Base-by-base conservation (phyloP, 2,329 filamentous ascomycete genomes). In the Ceratocystis diversiconidia region DNA sequence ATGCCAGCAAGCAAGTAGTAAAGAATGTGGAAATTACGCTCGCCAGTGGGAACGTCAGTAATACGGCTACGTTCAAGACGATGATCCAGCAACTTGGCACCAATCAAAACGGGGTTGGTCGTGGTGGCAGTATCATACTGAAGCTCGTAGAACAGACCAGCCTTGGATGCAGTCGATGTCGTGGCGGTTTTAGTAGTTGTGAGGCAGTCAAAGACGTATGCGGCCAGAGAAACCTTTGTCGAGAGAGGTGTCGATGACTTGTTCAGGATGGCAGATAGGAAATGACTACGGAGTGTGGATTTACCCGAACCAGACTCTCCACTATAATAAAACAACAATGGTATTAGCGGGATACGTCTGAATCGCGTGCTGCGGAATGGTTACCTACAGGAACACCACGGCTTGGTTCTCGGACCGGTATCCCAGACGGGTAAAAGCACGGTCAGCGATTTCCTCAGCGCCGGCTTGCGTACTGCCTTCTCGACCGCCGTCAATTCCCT, bases 151-250 rank as follows among this genome's bases (percentile, higher is more conserved):
- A 95, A 96, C 17, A 99, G 82, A 69, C 94, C 94, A 10, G 94
- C 88, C 75, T 97, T 97, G 62, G 92, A 97, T 32, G 94, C 94
- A 1, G 90, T 96, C 1, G 92, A 92, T 0, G 92, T 97, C 1
- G 92, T 97, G 43, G 92, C 86, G 1, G 92, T 95, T 78, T 99
- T 99, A 30, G 94, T 99, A 1, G 94, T 97, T 4, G 94, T 99
- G 67, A 99, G 82, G 1, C 90, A 89, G 73, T 99, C 94, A 74
- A 99, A 99, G 68, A 97, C 85, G 74, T 96, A 99, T 55, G 92
- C 88, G 25, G 92, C 92, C 62, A 95, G 87, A 2, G 92, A 96
- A 22, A 96, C 81, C 75, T 96, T 99, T 70, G 87, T 90, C 1
- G 92, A 97, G 2, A 99, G 79, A 0, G 94, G 94, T 12, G 94